phyloP scores from a whole-genome alignment of 352 stramenopile genomes.

The Detonula confervacea region DNA sequence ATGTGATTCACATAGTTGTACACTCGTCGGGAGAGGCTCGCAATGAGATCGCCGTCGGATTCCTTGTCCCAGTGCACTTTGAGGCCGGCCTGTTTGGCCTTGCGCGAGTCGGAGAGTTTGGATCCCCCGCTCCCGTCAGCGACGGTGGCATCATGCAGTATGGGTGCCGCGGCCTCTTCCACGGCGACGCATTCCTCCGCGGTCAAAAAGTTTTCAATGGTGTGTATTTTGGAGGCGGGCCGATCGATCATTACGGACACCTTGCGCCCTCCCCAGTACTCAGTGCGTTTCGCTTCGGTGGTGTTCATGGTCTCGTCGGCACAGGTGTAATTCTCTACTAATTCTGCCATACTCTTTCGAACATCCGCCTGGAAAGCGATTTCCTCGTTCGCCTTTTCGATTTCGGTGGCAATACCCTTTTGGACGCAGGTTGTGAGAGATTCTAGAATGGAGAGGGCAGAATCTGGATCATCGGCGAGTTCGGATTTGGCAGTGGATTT shows the following conservation, averaged over 20 bases:
- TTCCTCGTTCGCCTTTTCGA: slow-evolving; percentile 70
- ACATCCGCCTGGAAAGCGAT: slow-evolving; percentile 64
- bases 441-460: slow-evolving; percentile 34
- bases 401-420: slow-evolving; percentile 46
- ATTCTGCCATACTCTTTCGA: slow-evolving; percentile 50
- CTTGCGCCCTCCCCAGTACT: slow-evolving; percentile 52
- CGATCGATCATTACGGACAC: slow-evolving; percentile 69
- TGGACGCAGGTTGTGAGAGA: slow-evolving; percentile 59
- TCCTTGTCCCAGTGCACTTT: slow-evolving; percentile 69
- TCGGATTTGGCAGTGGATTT: slow-evolving; percentile 18
- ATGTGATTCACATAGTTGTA: slow-evolving; percentile 82
- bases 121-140: slow-evolving; percentile 71
- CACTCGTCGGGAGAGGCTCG: slow-evolving; percentile 58
- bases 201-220: slow-evolving; percentile 79
- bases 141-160: slow-evolving; percentile 75
- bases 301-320: slow-evolving; percentile 61
- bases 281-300: slow-evolving; percentile 41
- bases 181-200: slow-evolving; percentile 75
- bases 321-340: slow-evolving; percentile 83
- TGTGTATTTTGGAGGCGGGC: slow-evolving; percentile 70
- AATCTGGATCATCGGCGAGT: background rate
- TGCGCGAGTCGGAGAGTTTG: slow-evolving; percentile 60
- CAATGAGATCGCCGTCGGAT: slow-evolving; percentile 66
- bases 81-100: slow-evolving; percentile 79
- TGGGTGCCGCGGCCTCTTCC: slow-evolving; percentile 37